Evolutionary conservation across 257 asterid species (phyloP), one percentile per base, ranked within the genome.

Genomic region (Rehmannia glutinosa): DNA sequence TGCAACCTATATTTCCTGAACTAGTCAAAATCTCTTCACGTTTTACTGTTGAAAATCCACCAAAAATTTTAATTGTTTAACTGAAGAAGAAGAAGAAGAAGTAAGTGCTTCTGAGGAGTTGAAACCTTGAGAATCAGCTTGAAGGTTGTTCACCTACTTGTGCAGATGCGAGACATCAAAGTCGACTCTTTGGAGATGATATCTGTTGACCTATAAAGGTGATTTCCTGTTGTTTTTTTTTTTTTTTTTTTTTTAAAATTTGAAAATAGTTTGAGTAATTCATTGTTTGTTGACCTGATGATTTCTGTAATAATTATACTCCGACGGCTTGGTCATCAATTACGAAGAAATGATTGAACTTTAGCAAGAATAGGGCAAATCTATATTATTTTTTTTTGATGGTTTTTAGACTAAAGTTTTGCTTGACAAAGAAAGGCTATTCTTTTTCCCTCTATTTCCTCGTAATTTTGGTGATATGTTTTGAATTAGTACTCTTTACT

Each of bases 191-290:
- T 57, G 72, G 47, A 57, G 74, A 63, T 70, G 82, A 70, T 69
- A 52, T 42, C 70, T 33, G 67, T 69, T 75, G 63, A 73, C 67
- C 50, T 46, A 16, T 75, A 70, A 54, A 75, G 81, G 77, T 76
- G 32, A 11, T 3, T 38, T 17, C 35, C 21, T 42, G 12, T 47
- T 36, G 3, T 41, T n/a, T 11, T 38, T 0, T 20, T 16, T 38
- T 7, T 0, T 5, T 39, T 17, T n/a, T 49, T 27, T 5, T 5
- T 36, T 27, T 45, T 41, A 8, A 13, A 52, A 20, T 43, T 23
- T 24, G 42, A 51, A 56, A n/a, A 42, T 62, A 3, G 8, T 43
- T 57, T 30, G 33, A 63, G 57, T 20, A 20, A 38, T 49, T 73
- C 51, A n/a, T 39, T 30, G 41, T 42, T 35, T 56, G 39, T 62